Conservation (phyloP, 495 filamentous ascomycete genomes). For the Podospora conica region DNA sequence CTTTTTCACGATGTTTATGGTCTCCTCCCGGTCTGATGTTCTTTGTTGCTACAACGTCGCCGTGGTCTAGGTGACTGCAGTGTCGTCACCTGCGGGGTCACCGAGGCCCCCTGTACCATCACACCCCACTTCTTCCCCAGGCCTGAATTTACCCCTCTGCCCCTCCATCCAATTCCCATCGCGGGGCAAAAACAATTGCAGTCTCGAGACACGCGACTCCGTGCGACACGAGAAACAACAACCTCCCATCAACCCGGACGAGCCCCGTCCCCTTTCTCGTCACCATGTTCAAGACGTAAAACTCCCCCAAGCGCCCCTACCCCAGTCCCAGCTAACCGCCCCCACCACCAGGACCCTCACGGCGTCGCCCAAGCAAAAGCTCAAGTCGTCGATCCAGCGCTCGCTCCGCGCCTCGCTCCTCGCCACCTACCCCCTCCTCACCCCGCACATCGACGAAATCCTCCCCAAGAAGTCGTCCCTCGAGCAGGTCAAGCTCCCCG, state of each 20-base stretch:
- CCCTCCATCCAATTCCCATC: conserved; percentile 17
- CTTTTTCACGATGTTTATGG: background rate
- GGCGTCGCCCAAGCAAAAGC: conserved; percentile 79
- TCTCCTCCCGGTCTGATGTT: background rate
- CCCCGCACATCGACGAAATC: conserved; percentile 86
- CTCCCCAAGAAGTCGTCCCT: conserved; percentile 93
- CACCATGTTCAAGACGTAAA: conserved; percentile 85
- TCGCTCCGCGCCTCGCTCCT: conserved; percentile 72
- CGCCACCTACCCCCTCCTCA: conserved; percentile 78
- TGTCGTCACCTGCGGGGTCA: background rate
- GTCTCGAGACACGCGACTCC: background rate
- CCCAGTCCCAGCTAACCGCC: conserved; percentile 5
- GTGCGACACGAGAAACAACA: background rate
- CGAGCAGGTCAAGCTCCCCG: conserved; percentile 88
- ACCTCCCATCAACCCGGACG: background rate
- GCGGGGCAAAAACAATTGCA: conserved; percentile 20
- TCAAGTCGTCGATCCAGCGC: conserved; percentile 94
- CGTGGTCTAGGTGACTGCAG: background rate
- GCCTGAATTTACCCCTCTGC: conserved; percentile 6
- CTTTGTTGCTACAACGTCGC: background rate
- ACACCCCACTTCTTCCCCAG: background rate
- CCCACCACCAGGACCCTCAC: conserved; percentile 51
- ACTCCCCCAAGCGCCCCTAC: background rate
- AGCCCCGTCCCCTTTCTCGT: background rate
- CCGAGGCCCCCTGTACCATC: conserved; percentile 9